Base-by-base conservation (phyloP, 805 yeast species). In the Schwanniomyces sp. region DNA sequence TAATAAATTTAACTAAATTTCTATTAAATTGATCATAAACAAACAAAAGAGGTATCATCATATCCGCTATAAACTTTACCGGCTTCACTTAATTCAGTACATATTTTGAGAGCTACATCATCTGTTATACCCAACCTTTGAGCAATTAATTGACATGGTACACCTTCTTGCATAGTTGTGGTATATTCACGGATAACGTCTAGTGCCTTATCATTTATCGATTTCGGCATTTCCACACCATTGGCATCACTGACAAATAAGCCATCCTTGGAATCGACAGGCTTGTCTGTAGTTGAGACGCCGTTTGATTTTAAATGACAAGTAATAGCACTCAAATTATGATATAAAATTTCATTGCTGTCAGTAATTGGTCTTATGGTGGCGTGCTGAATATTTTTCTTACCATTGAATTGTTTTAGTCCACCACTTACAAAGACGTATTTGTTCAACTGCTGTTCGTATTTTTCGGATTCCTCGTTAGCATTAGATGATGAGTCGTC, bases 61-160 rank as follows among this genome's bases (percentile, higher is more conserved):
- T 80, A 79, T 11, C 91, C 89, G 41, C 79, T 76, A 61, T 85
- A 87, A 41, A 86, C 74, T 54, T 75, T 82, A 32, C 91, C 95
- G 48, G 77, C 83, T 39, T 86, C 91, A 10, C 81, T 76, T 55
- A 87, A 72, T 18, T 72, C 71, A 29, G 72, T 72, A 57, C 88
- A 81, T 52, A 73, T 72, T 25, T 69, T 64, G 51, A 70, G 68
- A 17, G 79, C 85, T 27, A 74, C 78, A 21, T 75, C 80, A 45
- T 71, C 76, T 32, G 77, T 57, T 7, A 85, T 49, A 43, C 72
- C 74, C 58, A 86, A 69, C 28, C 75, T 72, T 57, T 83, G 87
- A 11, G 84, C 74, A 49, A 87, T 79, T 51, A 80, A 72, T 47
- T 76, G 79, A 10, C 81, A 70, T 18, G 88, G 90, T n/a, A 86